A percentile compares a stretch with the other conserved stretches of the same genome.
Evolutionary conservation across 148 eudicot species (phyloP).

Genomic region (Limonium bicolor): DNA sequence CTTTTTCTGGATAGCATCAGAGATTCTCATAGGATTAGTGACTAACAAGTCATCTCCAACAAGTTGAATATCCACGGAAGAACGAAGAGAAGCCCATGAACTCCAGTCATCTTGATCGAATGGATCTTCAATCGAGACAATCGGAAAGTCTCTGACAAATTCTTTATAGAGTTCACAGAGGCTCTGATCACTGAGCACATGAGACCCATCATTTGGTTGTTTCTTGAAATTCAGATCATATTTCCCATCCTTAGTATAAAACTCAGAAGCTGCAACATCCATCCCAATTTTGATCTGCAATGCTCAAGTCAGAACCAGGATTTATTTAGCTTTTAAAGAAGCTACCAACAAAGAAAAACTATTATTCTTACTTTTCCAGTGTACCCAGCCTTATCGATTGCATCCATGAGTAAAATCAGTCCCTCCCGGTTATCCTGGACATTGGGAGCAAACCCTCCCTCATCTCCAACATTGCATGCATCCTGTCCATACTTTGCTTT

Average conservation of each 20-base stretch:
- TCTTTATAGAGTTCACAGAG: conserved; percentile 78
- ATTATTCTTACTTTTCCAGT: conserved; percentile 62
- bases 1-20: conserved; percentile 74
- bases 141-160: conserved; percentile 81
- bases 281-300: conserved; percentile 92
- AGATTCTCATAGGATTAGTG: conserved; percentile 84
- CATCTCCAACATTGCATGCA: conserved; percentile 98
- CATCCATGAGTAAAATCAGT: conserved; percentile 70
- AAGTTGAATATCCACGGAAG: conserved; percentile 79
- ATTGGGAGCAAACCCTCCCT: conserved; percentile 99
- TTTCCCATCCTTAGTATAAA: conserved; percentile 71
- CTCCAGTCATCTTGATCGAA: conserved; percentile 99
- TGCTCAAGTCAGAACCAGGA: conserved; percentile 6
- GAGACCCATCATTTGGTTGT: conserved; percentile 97
- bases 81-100: conserved; percentile 73
- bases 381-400: conserved; percentile 98
- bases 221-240: conserved; percentile 97
- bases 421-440: conserved; percentile 98
- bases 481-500: conserved; percentile 98
- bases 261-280: conserved; percentile 99
- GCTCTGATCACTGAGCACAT: conserved; percentile 58
- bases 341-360: background rate
- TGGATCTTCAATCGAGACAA: conserved; percentile 98
- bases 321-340: conserved; percentile 1
- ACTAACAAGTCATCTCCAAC: conserved; percentile 98